Conservation (phyloP, 129 eudicot species). For the Flaveria brownii region DNA sequence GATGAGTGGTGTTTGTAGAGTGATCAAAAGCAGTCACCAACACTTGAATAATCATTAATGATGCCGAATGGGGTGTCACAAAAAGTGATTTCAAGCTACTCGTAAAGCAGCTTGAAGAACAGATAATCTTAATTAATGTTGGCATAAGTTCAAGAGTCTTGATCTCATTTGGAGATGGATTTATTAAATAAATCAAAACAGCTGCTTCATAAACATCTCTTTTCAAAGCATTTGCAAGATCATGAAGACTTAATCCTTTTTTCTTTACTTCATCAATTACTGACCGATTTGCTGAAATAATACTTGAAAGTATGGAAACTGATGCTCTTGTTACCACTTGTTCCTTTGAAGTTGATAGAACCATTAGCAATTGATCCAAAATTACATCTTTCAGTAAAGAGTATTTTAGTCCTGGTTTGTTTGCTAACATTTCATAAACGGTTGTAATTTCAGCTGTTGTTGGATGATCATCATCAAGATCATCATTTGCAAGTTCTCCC, state of each 20-base stretch:
- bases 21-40: slow-evolving; percentile 72
- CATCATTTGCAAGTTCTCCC: slow-evolving; percentile 15
- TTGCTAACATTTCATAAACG: slow-evolving; percentile 56
- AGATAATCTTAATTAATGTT: slow-evolving; percentile 56
- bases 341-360: slow-evolving; percentile 73
- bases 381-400: slow-evolving; percentile 67
- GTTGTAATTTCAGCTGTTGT: slow-evolving; percentile 58
- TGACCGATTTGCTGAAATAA: slow-evolving; percentile 50
- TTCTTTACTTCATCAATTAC: slow-evolving; percentile 58
- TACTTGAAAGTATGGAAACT: slow-evolving; percentile 65
- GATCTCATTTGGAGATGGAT: slow-evolving; percentile 73
- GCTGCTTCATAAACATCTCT: slow-evolving; percentile 74
- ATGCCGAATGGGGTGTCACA: slow-evolving; percentile 72
- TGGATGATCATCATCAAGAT: slow-evolving; percentile 27
- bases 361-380: slow-evolving; percentile 63
- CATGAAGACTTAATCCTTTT: slow-evolving; percentile 61
- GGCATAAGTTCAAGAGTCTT: slow-evolving; percentile 72
- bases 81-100: slow-evolving; percentile 39
- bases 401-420: slow-evolving; percentile 66
- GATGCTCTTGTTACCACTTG: slow-evolving; percentile 66
- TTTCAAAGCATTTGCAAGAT: slow-evolving; percentile 72
- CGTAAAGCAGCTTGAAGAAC: slow-evolving; percentile 49
- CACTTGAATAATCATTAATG: slow-evolving; percentile 70
- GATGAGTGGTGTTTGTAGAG: slow-evolving; percentile 51
- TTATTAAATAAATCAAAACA: slow-evolving; percentile 57